phyloP scores from a whole-genome alignment of 2,329 filamentous ascomycete genomes.

The Colletotrichum sp. region DNA sequence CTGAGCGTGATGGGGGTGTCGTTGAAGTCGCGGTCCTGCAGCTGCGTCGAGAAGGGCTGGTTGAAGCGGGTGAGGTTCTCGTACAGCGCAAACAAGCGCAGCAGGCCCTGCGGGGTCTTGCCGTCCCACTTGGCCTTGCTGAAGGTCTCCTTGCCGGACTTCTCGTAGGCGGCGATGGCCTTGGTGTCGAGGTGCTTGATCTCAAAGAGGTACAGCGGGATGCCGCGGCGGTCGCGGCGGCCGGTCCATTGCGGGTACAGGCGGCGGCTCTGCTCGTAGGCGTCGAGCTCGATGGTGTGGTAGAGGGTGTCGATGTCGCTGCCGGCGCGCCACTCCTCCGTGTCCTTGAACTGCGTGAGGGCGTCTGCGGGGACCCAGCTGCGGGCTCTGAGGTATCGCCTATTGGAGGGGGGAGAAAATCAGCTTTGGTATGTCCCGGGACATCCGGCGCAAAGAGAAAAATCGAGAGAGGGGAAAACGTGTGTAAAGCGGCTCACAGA shows the following conservation, averaged over 20 bases:
- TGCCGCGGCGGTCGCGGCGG: constrained; percentile 85
- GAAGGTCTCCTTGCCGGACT: constrained; percentile 59
- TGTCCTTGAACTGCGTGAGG: constrained; percentile 83
- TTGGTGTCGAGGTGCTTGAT: constrained; percentile 84
- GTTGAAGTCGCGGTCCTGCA: constrained; percentile 72
- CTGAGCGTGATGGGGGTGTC: constrained; percentile 89
- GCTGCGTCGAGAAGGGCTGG: constrained; percentile 81
- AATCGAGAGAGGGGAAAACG: neutral
- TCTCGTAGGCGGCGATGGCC: constrained; percentile 80
- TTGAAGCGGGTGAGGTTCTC: constrained; percentile 90
- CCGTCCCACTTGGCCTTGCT: constrained; percentile 68
- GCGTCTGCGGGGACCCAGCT: constrained; percentile 82
- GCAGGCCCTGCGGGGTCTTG: constrained; percentile 74
- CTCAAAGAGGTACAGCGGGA: constrained; percentile 91
- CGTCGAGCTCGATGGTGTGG: constrained; percentile 82
- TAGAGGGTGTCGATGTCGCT: constrained; percentile 83
- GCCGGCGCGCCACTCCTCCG: constrained; percentile 83
- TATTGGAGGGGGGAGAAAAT: constrained; percentile 38
- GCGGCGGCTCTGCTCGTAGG: constrained; percentile 80
- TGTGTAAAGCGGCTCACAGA: constrained; percentile 57
- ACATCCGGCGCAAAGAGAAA: neutral
- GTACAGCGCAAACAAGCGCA: constrained; percentile 90
- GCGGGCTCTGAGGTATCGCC: constrained; percentile 85
- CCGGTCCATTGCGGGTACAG: constrained; percentile 98
- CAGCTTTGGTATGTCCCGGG: neutral